A percentile compares a stretch with the other conserved stretches of the same genome.
Conservation (phyloP, 139 green algal species). For the Zygnema cylindricum region DNA sequence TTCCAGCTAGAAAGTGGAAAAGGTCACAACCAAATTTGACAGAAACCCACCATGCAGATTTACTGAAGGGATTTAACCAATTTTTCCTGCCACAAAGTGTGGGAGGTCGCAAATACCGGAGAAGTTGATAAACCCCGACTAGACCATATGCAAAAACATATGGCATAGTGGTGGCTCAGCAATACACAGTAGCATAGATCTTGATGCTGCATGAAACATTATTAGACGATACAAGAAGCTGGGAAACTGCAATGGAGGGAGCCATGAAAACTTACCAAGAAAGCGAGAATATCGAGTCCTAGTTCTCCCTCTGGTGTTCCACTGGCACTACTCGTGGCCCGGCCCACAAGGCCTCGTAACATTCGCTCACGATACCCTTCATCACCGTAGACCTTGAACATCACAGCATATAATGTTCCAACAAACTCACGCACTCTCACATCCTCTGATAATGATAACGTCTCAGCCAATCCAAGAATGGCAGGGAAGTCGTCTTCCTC, state of each 20-base stretch:
- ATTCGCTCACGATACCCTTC: slow-evolving; percentile 63
- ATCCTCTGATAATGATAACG: slow-evolving; percentile 52
- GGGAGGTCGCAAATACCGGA: too few relatives aligned
- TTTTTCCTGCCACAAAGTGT: too few relatives aligned
- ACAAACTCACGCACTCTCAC: slow-evolving; percentile 55
- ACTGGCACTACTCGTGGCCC: slow-evolving; percentile 50
- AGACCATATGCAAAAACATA: too few relatives aligned
- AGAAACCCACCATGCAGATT: too few relatives aligned
- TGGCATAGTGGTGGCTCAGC: too few relatives aligned
- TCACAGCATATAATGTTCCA: slow-evolving; percentile 57
- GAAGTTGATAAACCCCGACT: too few relatives aligned
- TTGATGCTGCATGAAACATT: too few relatives aligned
- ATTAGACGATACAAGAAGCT: too few relatives aligned
- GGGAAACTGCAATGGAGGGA: not conserved
- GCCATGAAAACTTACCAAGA: slow-evolving; percentile 46
- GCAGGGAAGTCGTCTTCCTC: slow-evolving; percentile 56
- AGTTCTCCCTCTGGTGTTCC: slow-evolving; percentile 43
- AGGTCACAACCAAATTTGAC: too few relatives aligned
- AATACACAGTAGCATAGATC: too few relatives aligned
- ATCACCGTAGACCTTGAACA: slow-evolving; percentile 68
- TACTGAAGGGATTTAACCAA: too few relatives aligned
- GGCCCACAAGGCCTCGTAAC: slow-evolving; percentile 63
- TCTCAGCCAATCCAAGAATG: slow-evolving; percentile 51
- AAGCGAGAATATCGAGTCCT: slow-evolving; percentile 26
- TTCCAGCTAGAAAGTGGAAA: too few relatives aligned